Evolutionary conservation across 2,329 filamentous ascomycete genomes (phyloP), one percentile per base, ranked within the genome.

Genomic region (Pseudopyricularia cyperi): DNA sequence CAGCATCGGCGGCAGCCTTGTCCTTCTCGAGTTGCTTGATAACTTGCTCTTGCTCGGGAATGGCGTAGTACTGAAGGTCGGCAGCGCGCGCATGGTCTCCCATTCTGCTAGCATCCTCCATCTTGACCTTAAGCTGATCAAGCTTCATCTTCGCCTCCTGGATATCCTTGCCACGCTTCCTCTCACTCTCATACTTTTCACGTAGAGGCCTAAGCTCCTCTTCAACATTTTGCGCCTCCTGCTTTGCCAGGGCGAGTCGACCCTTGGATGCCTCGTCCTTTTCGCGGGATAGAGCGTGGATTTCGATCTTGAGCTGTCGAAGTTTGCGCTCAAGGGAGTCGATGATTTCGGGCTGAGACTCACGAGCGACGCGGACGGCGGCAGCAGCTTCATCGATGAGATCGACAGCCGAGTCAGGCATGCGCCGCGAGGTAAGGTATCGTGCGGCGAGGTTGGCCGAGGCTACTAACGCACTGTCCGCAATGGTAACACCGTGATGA

Each of bases 331-430:
- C 93, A 51, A 98, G 78, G 51, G 88, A 95, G 69, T 98, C 93
- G 51, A 98, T 86, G 32, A 90, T 83, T 70, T 98, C 93, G 3
- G 93, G 93, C 61, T 97, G 90, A 2, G 93, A 98, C 70, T 98
- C 93, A 59, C 93, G 82, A 33, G 90, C 89, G 26, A 98, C 94
- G 53, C 89, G 81, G 54, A 98, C 93, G n/a, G 93, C 93, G 1
- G 93, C 91, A 1, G 93, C 90, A 35, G 93, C 93, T 67, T 98
- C 93, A 61, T 98, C 93, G 55, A 98, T 87, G 48, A 98, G 74
- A 65, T 98, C 93, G 55, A 98, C 94, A 22, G 93, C 93, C 3
- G 93, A 98, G 67, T 98, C 93, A 3, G 93, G 93, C 56, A 98
- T 80, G 63, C 93, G 82, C 59, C 93, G 80, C 49, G 85, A 83